These are phyloP conservation scores for Ogataea paradorogensis DNA, from an alignment of 805 yeast species.

Conservation along the genomic window DNA sequence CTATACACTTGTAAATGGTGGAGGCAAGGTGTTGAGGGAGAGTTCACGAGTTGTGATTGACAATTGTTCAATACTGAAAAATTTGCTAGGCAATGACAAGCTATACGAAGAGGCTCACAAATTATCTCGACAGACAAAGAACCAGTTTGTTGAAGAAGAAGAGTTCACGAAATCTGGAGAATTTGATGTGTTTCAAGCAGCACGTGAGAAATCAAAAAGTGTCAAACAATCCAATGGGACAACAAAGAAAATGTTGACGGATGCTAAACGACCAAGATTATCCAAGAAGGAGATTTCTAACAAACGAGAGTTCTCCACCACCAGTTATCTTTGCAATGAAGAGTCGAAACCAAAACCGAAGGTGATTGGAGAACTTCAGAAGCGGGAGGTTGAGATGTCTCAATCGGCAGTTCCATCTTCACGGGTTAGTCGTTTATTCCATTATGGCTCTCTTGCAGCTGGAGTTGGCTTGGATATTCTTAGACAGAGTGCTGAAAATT, in stretches of 20 bases:
- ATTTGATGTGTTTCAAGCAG: conserved; percentile 33
- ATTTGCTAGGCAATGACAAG: conserved; percentile 24
- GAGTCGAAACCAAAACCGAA: conserved; percentile 9
- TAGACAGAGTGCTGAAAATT: conserved; percentile 67
- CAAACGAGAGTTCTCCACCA: conserved; percentile 22
- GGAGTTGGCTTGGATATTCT: conserved; percentile 85
- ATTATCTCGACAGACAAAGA: conserved; percentile 24
- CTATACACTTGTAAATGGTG: conserved; percentile 27
- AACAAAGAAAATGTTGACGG: conserved; percentile 14
- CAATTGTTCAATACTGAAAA: conserved; percentile 24
- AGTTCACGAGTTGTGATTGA: conserved; percentile 13
- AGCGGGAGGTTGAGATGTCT: conserved; percentile 46
- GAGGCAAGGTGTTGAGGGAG: conserved; percentile 27
- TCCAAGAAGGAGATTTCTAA: conserved; percentile 16
- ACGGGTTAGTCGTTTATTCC: conserved; percentile 84
- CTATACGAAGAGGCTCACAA: conserved; percentile 26
- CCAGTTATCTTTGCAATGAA: background rate
- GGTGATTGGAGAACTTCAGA: conserved; percentile 33
- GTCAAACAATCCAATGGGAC: conserved; percentile 18
- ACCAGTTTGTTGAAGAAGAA: background rate
- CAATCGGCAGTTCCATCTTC: conserved; percentile 81
- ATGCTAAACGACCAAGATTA: conserved; percentile 22
- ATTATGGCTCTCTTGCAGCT: conserved; percentile 90
- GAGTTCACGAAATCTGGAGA: conserved; percentile 16
- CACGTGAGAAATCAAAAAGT: conserved; percentile 30